These are phyloP conservation scores for Plasmodium berghei DNA, from an alignment of 169 alveolate genomes.

Conservation along the genomic window DNA sequence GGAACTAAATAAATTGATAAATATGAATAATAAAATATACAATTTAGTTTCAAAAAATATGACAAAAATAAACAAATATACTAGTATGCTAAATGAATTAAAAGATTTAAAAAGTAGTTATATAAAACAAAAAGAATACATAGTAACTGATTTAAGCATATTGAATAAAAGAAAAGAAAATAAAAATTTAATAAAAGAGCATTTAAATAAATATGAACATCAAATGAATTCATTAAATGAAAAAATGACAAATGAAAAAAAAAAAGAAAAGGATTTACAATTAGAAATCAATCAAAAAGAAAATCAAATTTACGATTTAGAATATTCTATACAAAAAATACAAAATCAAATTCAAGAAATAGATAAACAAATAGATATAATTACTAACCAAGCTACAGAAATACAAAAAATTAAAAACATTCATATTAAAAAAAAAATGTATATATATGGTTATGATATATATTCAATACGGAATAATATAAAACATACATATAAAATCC, in stretches of 20 bases:
- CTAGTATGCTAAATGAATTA: slow-evolving; percentile 77
- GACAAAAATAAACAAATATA: slow-evolving; percentile 60
- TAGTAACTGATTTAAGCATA: slow-evolving; percentile 15
- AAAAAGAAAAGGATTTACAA: slow-evolving; percentile 21
- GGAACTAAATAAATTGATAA: slow-evolving; percentile 45
- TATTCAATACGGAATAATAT: slow-evolving; percentile 32
- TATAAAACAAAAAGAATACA: slow-evolving; percentile 12
- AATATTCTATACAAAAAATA: slow-evolving; percentile 18
- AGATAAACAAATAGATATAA: slow-evolving; percentile 15
- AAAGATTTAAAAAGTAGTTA: neutral
- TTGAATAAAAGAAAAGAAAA: slow-evolving; percentile 67
- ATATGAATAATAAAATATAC: slow-evolving; percentile 59
- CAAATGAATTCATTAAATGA: slow-evolving; percentile 27
- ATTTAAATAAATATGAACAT: slow-evolving; percentile 21
- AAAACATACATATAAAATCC: neutral
- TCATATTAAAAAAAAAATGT: slow-evolving; percentile 39
- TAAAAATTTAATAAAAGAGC: slow-evolving; percentile 34
- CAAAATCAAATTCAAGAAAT: slow-evolving; percentile 12
- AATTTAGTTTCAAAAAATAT: slow-evolving; percentile 56
- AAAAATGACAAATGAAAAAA: slow-evolving; percentile 21
- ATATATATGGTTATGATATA: slow-evolving; percentile 70
- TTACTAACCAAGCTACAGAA: slow-evolving; percentile 19
- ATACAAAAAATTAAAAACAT: slow-evolving; percentile 58
- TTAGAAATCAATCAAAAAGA: slow-evolving; percentile 34
- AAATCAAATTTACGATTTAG: slow-evolving; percentile 55